A percentile compares a stretch with the other conserved stretches of the same genome.
Evolutionary conservation across 805 yeast species (phyloP).

Genomic region (Cyberlindnera veronae): DNA sequence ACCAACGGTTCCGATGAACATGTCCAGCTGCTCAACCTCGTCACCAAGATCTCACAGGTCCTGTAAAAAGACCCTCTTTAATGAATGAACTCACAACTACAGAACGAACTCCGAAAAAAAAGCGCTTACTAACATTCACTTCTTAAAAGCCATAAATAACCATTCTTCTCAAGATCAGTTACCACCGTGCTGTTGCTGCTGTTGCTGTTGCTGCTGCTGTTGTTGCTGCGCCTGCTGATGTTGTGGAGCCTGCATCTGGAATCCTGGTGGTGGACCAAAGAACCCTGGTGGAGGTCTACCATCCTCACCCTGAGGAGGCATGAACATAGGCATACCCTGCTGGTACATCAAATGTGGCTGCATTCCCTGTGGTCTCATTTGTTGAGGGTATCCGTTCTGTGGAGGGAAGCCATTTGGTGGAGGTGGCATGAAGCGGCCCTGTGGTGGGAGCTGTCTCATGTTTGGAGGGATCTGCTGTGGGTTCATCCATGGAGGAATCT

Average conservation of each 20-base stretch:
- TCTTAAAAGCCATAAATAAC: too few species aligned
- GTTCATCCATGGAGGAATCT: constrained; percentile 3
- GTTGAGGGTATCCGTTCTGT: constrained; percentile 13
- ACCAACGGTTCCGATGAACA: constrained; percentile 89
- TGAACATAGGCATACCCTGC: constrained; percentile 10
- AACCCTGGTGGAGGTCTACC: constrained; percentile 23
- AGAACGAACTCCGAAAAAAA: too few species aligned
- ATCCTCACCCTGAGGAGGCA: constrained; percentile 6
- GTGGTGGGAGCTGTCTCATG: constrained; percentile 18
- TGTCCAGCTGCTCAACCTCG: constrained; percentile 68
- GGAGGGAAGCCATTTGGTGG: constrained; percentile 19
- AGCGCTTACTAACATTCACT: too few species aligned
- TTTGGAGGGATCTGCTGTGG: constrained; percentile 20
- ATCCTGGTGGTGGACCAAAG: constrained; percentile 23
- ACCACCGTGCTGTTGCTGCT: constrained; percentile 4
- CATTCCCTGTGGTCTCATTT: constrained; percentile 10
- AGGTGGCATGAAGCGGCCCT: constrained; percentile 22
- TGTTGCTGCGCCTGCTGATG: constrained; percentile 7
- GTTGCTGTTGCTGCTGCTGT: constrained; percentile 5
- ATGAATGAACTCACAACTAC: neutral
- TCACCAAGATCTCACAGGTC: constrained; percentile 45
- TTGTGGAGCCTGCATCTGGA: constrained; percentile 14
- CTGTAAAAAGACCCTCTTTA: constrained; percentile 5
- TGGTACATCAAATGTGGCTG: constrained; percentile 18
- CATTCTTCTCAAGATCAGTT: neutral